Percentiles rank a stretch among this genome's conserved stretches.
phyloP scores from a whole-genome alignment of 2,329 filamentous ascomycete genomes.

The Botrytis medusae region DNA sequence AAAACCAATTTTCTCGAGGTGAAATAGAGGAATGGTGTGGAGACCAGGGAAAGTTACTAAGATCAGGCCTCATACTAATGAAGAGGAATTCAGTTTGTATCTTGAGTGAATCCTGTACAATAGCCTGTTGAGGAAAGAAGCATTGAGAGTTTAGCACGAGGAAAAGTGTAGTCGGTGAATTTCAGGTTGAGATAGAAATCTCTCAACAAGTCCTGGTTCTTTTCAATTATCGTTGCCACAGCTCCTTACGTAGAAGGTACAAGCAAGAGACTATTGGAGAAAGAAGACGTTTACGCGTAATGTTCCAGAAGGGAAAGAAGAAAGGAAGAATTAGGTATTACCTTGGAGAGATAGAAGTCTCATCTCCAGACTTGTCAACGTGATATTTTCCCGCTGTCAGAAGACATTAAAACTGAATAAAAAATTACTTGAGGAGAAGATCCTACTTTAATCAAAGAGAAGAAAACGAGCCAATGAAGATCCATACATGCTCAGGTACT shows the following conservation, averaged over 20 bases:
- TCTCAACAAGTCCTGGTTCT: neutral
- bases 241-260: neutral
- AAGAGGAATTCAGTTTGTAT: too few species aligned
- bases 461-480: neutral
- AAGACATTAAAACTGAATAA: neutral
- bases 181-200: neutral
- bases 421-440: neutral
- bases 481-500: neutral
- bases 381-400: neutral
- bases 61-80: neutral
- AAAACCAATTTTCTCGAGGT: neutral
- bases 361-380: neutral
- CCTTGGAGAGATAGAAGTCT: neutral
- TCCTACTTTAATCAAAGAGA: neutral
- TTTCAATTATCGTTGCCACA: neutral
- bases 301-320: neutral
- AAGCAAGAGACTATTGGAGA: neutral
- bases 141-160: too few species aligned
- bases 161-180: neutral
- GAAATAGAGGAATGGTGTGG: too few species aligned
- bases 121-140: too few species aligned
- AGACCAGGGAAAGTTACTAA: too few species aligned
- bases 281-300: neutral
- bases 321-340: neutral
- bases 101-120: neutral